Base-by-base conservation (phyloP, 1,139 yeast species). In the Taphrina communis region DNA sequence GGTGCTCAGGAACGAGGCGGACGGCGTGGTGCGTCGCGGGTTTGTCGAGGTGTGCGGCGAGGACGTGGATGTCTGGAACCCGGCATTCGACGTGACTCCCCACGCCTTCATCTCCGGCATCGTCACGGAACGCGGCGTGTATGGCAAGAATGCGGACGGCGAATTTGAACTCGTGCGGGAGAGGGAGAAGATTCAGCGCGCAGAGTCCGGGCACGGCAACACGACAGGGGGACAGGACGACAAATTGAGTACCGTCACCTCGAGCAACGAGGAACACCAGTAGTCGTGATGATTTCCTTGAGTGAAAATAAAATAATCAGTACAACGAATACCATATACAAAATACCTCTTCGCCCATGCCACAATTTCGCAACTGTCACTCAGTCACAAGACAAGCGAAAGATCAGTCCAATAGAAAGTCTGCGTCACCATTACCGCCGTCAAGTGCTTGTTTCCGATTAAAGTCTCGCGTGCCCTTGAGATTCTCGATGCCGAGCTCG, bases 21-120 rank as follows among this genome's bases (percentile, higher is more conserved):
- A 25, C 4, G 74, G 70, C 6, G 75, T 42, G 48, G 61, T 63
- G n/a, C 67, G 44, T 14, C 67, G 67, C 9, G 61, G 67, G 77
- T 3, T 89, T 91, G n/a, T 89, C 90, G 42, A 84, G 90, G 69
- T 97, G 97, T 0, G 95, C 97, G 1, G 89, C 90, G 1, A 90
- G 89, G 0, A 89, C 31, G 59, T 93, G 51, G 81, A 83, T 2
- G 97, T 91, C 0, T 94, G 98, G 97, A 94, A 94, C 75, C 99
- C 99, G 0, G 89, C 97, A 0, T 94, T 94, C 75, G 99, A 94
- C 77, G 93, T 94, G 12, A 91, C 98, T 7, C 97, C 97, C 0
- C 86, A 88, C 75, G 83, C 82, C 59, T 80, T 88, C 62, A 91
- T 94, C 69, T 97, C 92, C 75, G 90, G 92, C 70, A 90, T 94